A percentile compares a stretch with the other conserved stretches of the same genome.
phyloP scores from a whole-genome alignment of 768 basidiomycete genomes.

The Tylopilus felleus region DNA sequence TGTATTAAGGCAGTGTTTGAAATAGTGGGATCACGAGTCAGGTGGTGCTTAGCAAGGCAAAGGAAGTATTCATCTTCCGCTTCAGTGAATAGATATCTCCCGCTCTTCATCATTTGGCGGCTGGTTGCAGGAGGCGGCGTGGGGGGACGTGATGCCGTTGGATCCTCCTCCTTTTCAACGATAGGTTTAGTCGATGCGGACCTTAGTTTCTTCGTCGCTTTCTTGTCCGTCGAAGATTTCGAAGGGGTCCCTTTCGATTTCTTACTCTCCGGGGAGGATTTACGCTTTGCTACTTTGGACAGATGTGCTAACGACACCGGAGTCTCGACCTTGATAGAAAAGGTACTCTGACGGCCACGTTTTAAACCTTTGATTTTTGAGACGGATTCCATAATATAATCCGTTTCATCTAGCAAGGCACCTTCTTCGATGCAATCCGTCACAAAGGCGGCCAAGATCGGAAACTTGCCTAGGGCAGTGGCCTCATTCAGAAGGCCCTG shows the following conservation, averaged over 20 bases:
- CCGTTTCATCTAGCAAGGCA: conserved; percentile 41
- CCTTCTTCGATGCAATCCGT: conserved; percentile 46
- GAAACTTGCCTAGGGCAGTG: conserved; percentile 35
- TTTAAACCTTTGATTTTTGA: conserved; percentile 22
- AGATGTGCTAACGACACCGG: conserved; percentile 1
- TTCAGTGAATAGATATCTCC: conserved; percentile 45
- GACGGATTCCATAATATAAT: conserved; percentile 42
- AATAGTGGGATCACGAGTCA: conserved; percentile 47
- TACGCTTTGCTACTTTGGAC: conserved; percentile 3
- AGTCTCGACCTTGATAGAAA: conserved; percentile 13
- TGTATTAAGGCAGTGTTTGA: conserved; percentile 36
- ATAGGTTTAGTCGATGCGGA: neutral
- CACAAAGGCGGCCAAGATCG: conserved; percentile 53
- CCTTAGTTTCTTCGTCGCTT: conserved; percentile 1
- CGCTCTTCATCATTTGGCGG: conserved; percentile 25
- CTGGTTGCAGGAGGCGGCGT: conserved; percentile 42
- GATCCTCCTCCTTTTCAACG: conserved; percentile 1
- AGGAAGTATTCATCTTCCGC: conserved; percentile 49
- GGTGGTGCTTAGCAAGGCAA: conserved; percentile 42
- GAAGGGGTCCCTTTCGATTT: conserved; percentile 4
- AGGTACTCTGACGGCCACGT: conserved; percentile 21
- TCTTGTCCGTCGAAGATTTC: conserved; percentile 6
- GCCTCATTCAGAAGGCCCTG: conserved; percentile 43
- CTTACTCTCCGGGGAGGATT: conserved; percentile 7
- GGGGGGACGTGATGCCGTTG: conserved; percentile 33